A percentile compares a stretch with the other conserved stretches of the same genome.
Conservation (phyloP, 1,284 basidiomycete genomes). For the Cryptococcus maquisensis region DNA sequence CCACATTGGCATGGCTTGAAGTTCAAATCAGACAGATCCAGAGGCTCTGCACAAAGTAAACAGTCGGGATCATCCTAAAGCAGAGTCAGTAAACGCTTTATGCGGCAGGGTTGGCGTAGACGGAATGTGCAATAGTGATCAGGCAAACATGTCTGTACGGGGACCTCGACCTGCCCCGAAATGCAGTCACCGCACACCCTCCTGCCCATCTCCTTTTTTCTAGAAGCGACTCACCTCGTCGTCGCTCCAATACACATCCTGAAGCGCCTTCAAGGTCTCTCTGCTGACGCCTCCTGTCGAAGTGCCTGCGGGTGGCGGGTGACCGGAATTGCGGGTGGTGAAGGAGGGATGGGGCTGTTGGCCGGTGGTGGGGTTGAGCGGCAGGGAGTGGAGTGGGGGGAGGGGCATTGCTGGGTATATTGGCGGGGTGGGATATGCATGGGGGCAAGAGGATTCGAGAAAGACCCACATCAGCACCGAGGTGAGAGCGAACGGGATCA, state of each 20-base stretch:
- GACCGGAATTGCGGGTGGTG: slow-evolving; percentile 4
- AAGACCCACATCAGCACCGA: background rate
- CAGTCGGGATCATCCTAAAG: slow-evolving; percentile 92
- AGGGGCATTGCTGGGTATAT: background rate
- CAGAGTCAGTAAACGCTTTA: background rate
- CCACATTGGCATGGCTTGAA: slow-evolving; percentile 99
- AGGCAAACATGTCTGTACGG: too few species aligned
- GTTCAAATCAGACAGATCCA: slow-evolving; percentile 98
- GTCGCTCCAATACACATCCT: slow-evolving; percentile 98
- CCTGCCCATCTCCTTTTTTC: background rate
- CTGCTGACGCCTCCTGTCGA: slow-evolving; percentile 41
- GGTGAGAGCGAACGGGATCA: background rate
- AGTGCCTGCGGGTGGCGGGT: slow-evolving; percentile 20
- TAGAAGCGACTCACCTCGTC: slow-evolving; percentile 60
- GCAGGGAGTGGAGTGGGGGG: slow-evolving; percentile 35
- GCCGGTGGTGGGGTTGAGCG: slow-evolving; percentile 45
- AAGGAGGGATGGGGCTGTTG: slow-evolving; percentile 36
- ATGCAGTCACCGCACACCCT: background rate
- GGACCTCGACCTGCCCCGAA: too few species aligned
- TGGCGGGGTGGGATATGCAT: background rate
- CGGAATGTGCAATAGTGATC: too few species aligned
- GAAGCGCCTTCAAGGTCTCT: slow-evolving; percentile 59
- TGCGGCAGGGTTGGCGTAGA: background rate
- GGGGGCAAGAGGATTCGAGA: background rate
- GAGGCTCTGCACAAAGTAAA: slow-evolving; percentile 96